phyloP scores from a whole-genome alignment of 2,329 filamentous ascomycete genomes.

The Trichoderma atrobrunneum region DNA sequence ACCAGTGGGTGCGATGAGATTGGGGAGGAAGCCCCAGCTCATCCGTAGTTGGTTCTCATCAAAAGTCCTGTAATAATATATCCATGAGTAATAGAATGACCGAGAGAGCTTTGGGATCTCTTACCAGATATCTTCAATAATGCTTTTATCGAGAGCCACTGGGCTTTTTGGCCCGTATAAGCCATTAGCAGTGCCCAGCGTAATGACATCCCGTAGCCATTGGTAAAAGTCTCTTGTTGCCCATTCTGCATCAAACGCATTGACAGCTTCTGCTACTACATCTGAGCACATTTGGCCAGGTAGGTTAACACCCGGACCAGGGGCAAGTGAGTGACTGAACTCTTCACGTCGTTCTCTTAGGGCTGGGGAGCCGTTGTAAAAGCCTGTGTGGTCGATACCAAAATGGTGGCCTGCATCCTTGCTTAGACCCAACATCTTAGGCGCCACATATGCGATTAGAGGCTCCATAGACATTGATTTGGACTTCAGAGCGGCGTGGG shows the following conservation, averaged over 20 bases:
- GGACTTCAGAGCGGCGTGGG: background rate
- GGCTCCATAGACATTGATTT: constrained; percentile 7
- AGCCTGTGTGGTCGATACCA: background rate
- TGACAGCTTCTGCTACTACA: background rate
- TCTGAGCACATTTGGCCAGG: background rate
- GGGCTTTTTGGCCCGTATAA: background rate
- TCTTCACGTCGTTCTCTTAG: background rate
- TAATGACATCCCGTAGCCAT: constrained; percentile 1
- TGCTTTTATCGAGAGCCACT: background rate
- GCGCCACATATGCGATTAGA: background rate
- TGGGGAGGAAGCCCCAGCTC: background rate
- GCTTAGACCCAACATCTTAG: background rate
- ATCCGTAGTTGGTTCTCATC: constrained; percentile 4
- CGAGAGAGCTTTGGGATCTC: background rate
- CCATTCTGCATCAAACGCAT: background rate
- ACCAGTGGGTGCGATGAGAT: background rate
- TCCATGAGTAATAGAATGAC: background rate
- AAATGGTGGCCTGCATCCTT: background rate
- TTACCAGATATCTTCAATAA: constrained; percentile 5
- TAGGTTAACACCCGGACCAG: background rate
- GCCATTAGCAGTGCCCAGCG: background rate
- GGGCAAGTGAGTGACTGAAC: background rate
- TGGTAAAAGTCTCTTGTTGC: background rate
- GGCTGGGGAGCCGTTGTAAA: background rate
- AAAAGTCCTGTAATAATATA: background rate